Percentiles rank a stretch among this genome's conserved stretches.
phyloP scores from a whole-genome alignment of 495 filamentous ascomycete species.

The Neurospora tetrasperma region DNA sequence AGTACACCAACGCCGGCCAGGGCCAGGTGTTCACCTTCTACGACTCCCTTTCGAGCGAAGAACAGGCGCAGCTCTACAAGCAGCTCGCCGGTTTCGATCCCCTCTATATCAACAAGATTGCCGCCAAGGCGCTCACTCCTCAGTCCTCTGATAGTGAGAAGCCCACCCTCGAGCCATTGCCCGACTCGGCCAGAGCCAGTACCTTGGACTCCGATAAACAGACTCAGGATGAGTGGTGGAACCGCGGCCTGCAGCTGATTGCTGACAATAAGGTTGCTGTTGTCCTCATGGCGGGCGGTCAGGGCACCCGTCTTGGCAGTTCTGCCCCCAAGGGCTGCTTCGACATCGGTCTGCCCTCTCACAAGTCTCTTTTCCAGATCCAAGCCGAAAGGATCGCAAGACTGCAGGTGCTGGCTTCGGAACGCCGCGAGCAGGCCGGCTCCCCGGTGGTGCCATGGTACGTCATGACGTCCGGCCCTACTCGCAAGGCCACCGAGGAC shows the following conservation, averaged over 20 bases:
- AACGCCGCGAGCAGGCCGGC: constrained; percentile 38
- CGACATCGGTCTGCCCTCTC: constrained; percentile 83
- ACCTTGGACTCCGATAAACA: constrained; percentile 79
- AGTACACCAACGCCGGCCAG: constrained; percentile 72
- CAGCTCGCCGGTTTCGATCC: constrained; percentile 78
- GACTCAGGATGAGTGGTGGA: constrained; percentile 77
- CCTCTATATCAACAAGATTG: constrained; percentile 69
- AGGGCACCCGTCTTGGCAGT: constrained; percentile 90
- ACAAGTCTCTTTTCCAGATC: constrained; percentile 94
- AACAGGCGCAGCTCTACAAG: constrained; percentile 70
- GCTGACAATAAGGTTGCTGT: constrained; percentile 86
- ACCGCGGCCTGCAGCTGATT: constrained; percentile 74
- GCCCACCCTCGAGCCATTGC: constrained; percentile 75
- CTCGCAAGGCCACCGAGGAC: constrained; percentile 76
- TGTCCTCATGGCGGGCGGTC: constrained; percentile 93
- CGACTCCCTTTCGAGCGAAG: constrained; percentile 58
- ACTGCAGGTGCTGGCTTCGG: constrained; percentile 76
- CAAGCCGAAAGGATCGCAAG: constrained; percentile 88
- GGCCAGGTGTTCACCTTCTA: constrained; percentile 88
- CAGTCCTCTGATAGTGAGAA: constrained; percentile 36
- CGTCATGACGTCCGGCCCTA: constrained; percentile 99
- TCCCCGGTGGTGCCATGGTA: constrained; percentile 74
- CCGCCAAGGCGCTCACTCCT: constrained; percentile 71
- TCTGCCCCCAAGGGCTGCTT: constrained; percentile 94
- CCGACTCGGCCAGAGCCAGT: constrained; percentile 77